Conservation (phyloP, 306 rosid genomes). For the Sicyos edulis region DNA sequence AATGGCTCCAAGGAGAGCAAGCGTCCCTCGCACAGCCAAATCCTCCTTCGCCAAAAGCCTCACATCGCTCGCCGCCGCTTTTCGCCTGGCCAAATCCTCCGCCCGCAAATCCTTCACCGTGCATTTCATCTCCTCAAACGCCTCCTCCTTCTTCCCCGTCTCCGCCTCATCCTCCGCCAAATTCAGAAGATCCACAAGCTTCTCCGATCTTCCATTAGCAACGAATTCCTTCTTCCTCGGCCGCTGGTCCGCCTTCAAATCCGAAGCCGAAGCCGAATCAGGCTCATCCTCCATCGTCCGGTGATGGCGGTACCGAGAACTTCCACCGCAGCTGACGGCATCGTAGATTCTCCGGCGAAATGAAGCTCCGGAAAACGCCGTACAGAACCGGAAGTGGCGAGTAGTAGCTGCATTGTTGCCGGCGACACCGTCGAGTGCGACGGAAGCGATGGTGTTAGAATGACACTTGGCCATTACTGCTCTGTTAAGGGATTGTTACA, state of each 20-base stretch:
- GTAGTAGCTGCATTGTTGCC: conserved; percentile 22
- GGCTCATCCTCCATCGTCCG: neutral
- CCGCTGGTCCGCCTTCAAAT: conserved; percentile 18
- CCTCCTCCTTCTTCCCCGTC: conserved; percentile 62
- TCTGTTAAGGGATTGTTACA: neutral
- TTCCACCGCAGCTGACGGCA: conserved; percentile 82
- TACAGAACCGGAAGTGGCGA: conserved; percentile 52
- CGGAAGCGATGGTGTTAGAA: conserved; percentile 54
- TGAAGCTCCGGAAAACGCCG: conserved; percentile 49
- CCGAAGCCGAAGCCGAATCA: neutral
- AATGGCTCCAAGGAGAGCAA: conserved; percentile 89
- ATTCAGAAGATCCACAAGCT: conserved; percentile 75
- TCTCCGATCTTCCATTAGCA: conserved; percentile 50
- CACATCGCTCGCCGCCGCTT: conserved; percentile 51
- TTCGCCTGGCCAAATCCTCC: conserved; percentile 41
- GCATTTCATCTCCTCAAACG: conserved; percentile 52
- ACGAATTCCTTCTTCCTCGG: conserved; percentile 12
- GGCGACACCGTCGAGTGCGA: conserved; percentile 39
- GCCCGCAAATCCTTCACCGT: conserved; percentile 56
- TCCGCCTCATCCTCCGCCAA: conserved; percentile 37
- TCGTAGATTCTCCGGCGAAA: conserved; percentile 64
- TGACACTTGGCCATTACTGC: conserved; percentile 50
- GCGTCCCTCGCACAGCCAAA: conserved; percentile 53
- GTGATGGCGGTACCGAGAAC: conserved; percentile 45
- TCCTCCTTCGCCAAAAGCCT: conserved; percentile 73